Evolutionary conservation across 768 basidiomycete species (phyloP).

Genomic region (Nidularia sp.): DNA sequence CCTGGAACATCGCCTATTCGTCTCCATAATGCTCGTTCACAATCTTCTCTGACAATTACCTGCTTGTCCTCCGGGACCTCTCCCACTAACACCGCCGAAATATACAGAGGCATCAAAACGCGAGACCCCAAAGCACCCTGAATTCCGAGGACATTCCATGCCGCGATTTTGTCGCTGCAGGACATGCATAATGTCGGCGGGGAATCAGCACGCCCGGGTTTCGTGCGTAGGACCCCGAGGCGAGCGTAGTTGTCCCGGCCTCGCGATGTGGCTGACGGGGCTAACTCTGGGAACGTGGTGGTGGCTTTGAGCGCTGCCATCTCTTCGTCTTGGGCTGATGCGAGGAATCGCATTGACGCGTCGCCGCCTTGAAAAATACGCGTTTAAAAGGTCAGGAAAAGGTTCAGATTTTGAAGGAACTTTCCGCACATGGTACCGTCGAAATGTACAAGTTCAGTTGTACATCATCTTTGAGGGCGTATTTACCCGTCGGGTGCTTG

Average conservation of each 20-base stretch:
- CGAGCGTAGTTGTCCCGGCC: conserved; percentile 80
- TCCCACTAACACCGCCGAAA: conserved; percentile 66
- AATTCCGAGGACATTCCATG: conserved; percentile 80
- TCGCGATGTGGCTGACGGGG: conserved; percentile 44
- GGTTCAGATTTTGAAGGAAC: conserved; percentile 1
- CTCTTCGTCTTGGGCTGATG: conserved; percentile 65
- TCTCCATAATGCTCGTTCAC: conserved; percentile 61
- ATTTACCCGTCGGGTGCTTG: conserved; percentile 30
- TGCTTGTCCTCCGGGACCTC: conserved; percentile 48
- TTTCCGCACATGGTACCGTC: conserved; percentile 42
- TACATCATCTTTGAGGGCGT: conserved; percentile 41
- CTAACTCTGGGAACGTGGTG: conserved; percentile 22
- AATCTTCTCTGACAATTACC: conserved; percentile 49
- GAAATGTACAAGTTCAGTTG: conserved; percentile 71
- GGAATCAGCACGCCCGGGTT: conserved; percentile 90
- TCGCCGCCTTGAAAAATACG: conserved; percentile 64
- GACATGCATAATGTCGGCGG: conserved; percentile 82
- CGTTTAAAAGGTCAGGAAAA: not conserved
- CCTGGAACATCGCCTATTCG: conserved; percentile 45
- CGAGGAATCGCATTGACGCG: conserved; percentile 78
- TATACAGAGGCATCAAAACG: conserved; percentile 58
- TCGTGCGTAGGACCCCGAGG: conserved; percentile 81
- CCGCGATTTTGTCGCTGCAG: conserved; percentile 92
- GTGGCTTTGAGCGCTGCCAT: conserved; percentile 71
- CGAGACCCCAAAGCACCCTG: conserved; percentile 75